A percentile compares a stretch with the other conserved stretches of the same genome.
phyloP scores from a whole-genome alignment of 106 monocot species.

The Dendrobium huoshanense region DNA sequence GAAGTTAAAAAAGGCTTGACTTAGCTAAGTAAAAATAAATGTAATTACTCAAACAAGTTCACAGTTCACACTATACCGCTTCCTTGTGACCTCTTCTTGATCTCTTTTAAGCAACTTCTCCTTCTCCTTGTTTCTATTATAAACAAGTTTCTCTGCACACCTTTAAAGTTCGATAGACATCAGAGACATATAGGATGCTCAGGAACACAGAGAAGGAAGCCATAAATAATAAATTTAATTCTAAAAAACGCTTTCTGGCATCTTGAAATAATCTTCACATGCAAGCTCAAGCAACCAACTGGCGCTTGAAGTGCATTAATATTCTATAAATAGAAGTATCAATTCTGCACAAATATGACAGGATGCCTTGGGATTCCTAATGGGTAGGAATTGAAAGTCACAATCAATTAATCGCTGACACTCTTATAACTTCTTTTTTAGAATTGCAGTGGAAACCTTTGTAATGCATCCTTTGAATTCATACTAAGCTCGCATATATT shows the following conservation, averaged over 20 bases:
- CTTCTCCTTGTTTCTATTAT: slow-evolving; percentile 50
- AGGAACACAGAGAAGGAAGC: not conserved
- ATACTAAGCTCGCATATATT: not conserved
- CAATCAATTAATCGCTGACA: not conserved
- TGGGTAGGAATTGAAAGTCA: not conserved
- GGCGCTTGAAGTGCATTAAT: not conserved
- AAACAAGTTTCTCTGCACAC: slow-evolving; percentile 75
- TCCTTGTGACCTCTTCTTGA: slow-evolving; percentile 26
- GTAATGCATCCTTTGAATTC: not conserved
- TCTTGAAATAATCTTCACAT: not conserved
- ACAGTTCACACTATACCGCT: slow-evolving; percentile 24
- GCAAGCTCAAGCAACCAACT: not conserved
- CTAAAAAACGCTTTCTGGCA: not conserved
- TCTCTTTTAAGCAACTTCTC: slow-evolving; percentile 24
- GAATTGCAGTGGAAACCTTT: not conserved
- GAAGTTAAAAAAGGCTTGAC: not conserved
- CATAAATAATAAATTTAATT: not conserved
- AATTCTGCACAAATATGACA: not conserved
- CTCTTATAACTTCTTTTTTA: not conserved
- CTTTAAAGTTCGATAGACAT: slow-evolving; percentile 24
- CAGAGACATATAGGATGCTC: not conserved
- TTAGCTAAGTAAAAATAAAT: not conserved
- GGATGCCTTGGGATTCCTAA: not conserved
- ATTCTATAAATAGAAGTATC: not conserved
- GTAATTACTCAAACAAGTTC: not conserved